Evolutionary conservation across 306 rosid species (phyloP), one percentile per base, ranked within the genome.

Genomic region (Leucaena leucocephala): DNA sequence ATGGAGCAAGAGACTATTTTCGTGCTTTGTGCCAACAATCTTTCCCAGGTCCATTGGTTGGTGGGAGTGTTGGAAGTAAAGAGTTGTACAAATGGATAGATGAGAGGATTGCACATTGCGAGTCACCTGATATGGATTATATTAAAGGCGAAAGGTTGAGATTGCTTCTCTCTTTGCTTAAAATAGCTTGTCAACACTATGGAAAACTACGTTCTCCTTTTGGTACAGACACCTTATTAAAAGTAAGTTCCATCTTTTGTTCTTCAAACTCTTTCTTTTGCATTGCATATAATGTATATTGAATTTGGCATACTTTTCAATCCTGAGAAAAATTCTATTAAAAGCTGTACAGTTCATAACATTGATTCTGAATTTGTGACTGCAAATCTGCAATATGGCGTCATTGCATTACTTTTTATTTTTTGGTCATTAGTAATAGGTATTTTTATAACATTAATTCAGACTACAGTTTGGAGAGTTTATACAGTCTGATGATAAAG

Each of bases 31-130:
- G 89, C 93, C 93, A 89, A 77, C 96, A 92, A 40, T 90, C 97
- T 74, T 94, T 90, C 85, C 97, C 97, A 12, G 97, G 98, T 85
- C 98, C 98, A 73, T 85, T 94, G 89, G 97, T 89, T 88, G 97
- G 97, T 44, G 97, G 93, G 74, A 90, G 84, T 83, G 94, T 94
- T 80, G 97, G 97, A 81, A 92, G 84, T 86, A 94, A 92, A 87
- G 97, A 94, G 66, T 83, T 94, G 81, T 80, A 88, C 80, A 94
- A 87, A 84, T 94, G 98, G 98, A 79, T 92, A 71, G 97, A 94
- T 77, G 98, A 94, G 87, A 86, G 97, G 87, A 92, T 89, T 75
- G 87, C 93, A 58, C 71, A 79, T 74, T 87, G 89, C 4, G 90
- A 76, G 65, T 88, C 90, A 33, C 82, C 89, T 14, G 89, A 90